phyloP scores from a whole-genome alignment of 73 alveolate species.

The Paramecium tetraurelia region DNA sequence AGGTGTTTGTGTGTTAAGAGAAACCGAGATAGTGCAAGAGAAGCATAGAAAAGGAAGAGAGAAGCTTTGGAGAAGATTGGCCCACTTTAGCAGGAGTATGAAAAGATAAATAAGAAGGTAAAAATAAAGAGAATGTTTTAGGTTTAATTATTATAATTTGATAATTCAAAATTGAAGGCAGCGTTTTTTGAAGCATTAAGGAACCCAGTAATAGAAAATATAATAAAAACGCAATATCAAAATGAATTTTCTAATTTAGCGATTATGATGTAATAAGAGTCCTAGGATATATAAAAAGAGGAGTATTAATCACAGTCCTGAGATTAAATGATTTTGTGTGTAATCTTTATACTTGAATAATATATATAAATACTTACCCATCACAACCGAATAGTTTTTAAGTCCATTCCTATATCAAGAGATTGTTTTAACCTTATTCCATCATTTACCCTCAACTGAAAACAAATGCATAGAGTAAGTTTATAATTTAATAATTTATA shows the following conservation, averaged over 20 bases:
- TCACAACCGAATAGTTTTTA: too few species aligned
- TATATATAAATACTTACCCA: not conserved
- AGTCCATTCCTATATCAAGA: too few species aligned
- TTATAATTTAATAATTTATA: too few species aligned
- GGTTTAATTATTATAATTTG: not conserved
- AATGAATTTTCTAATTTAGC: not conserved
- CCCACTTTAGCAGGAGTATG: not conserved
- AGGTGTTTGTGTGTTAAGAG: not conserved
- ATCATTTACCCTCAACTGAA: too few species aligned
- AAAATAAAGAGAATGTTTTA: not conserved
- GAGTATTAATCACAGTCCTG: not conserved
- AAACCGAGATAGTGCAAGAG: constrained; percentile 40
- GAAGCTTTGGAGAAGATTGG: constrained; percentile 22
- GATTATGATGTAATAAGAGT: not conserved
- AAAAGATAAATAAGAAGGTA: not conserved
- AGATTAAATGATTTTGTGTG: not conserved
- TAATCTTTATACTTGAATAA: not conserved
- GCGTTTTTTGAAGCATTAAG: not conserved
- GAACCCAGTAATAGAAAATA: not conserved
- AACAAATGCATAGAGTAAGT: too few species aligned
- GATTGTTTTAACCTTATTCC: too few species aligned
- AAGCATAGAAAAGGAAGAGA: not conserved
- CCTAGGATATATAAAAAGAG: not conserved
- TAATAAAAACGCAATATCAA: not conserved
- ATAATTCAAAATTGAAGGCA: not conserved